phyloP scores from a whole-genome alignment of 1,284 basidiomycete species.

The Puccinia coronata region DNA sequence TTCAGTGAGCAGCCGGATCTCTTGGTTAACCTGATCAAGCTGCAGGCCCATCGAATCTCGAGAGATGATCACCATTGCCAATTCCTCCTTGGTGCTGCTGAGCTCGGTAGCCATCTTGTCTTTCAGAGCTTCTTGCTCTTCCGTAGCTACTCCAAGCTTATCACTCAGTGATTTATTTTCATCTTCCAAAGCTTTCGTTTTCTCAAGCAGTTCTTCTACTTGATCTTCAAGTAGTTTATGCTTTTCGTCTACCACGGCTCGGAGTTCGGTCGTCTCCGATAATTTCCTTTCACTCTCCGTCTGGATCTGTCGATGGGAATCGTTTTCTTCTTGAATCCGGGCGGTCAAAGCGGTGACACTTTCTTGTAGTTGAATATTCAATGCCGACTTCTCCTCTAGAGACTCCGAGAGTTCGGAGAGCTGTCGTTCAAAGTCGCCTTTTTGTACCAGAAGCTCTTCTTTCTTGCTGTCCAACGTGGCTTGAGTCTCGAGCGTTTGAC shows the following conservation, averaged over 20 bases:
- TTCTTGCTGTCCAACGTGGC: not conserved
- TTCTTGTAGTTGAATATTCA: not conserved
- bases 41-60: conserved; percentile 1
- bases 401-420: not conserved
- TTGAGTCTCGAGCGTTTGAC: not conserved
- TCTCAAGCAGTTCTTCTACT: not conserved
- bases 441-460: not conserved
- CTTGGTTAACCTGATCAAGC: not conserved
- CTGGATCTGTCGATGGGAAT: not conserved
- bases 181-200: not conserved
- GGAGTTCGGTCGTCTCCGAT: not conserved
- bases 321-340: not conserved
- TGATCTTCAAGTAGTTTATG: not conserved
- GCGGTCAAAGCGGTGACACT: not conserved
- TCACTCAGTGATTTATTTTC: not conserved
- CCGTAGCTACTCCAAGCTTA: not conserved
- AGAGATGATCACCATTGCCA: not conserved
- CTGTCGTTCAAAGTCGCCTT: not conserved
- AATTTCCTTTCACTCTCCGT: not conserved
- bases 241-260: not conserved
- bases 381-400: not conserved
- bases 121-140: conserved; percentile 4
- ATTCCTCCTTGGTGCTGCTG: conserved; percentile 2
- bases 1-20: not conserved
- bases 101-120: not conserved